A percentile compares a stretch with the other conserved stretches of the same genome.
These are phyloP conservation scores for Melocanna baccifera DNA, from an alignment of 176 grass and related monocot genomes.

Conservation along the genomic window DNA sequence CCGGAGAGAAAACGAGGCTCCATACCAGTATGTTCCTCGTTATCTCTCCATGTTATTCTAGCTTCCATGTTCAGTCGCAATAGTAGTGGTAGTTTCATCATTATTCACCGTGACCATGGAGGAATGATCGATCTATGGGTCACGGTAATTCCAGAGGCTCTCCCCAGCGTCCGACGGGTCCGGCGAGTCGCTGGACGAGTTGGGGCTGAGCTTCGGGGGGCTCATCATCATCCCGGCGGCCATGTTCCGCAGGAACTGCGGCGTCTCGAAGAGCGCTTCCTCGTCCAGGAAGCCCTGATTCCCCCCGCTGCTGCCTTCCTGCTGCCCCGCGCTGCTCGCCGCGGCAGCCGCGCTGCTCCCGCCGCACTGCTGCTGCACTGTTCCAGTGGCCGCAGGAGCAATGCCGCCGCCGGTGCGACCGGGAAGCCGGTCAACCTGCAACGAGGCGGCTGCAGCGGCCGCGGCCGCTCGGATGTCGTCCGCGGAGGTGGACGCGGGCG, in stretches of 20 bases:
- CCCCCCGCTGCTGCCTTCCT: neutral
- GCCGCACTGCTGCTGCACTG: neutral
- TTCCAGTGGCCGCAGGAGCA: slow-evolving; percentile 4
- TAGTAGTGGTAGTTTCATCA: neutral
- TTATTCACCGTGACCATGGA: neutral
- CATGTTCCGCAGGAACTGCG: slow-evolving; percentile 75
- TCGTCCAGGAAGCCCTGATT: slow-evolving; percentile 65
- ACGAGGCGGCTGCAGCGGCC: slow-evolving; percentile 37
- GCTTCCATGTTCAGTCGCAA: neutral
- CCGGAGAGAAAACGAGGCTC: neutral
- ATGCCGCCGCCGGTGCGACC: neutral
- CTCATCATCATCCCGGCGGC: slow-evolving; percentile 97
- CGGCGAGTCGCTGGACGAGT: slow-evolving; percentile 48
- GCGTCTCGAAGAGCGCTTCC: slow-evolving; percentile 90
- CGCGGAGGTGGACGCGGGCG: slow-evolving; percentile 57
- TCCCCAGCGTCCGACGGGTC: slow-evolving; percentile 46
- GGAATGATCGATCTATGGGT: slow-evolving; percentile 29
- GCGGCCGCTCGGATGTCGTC: slow-evolving; percentile 75
- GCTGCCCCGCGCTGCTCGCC: neutral
- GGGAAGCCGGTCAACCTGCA: neutral
- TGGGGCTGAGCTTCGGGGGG: slow-evolving; percentile 61
- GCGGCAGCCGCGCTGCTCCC: neutral
- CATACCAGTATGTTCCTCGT: slow-evolving; percentile 15
- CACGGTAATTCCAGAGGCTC: slow-evolving; percentile 71
- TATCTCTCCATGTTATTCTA: neutral